Base-by-base conservation (phyloP, 75 land plant genomes). In the Chamaecyparis obtusa region DNA sequence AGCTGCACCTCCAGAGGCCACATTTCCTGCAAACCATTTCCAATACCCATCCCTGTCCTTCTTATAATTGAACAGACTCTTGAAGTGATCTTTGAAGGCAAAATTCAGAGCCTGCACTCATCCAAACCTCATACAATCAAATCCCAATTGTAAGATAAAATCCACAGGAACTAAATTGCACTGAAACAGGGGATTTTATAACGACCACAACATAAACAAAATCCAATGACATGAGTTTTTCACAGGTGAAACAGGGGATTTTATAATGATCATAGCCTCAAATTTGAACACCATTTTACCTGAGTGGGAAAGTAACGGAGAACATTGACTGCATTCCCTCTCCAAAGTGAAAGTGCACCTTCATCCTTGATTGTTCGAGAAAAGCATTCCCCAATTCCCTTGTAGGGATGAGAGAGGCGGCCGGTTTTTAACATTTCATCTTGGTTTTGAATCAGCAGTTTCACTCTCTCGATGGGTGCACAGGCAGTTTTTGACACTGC, bases 371-470 rank as follows among this genome's bases (percentile, higher is more conserved):
- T 87, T 24, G 94, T 93, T 0, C 94, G 88, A 41, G 37, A 24
- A 85, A 93, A 93, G 84, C 94, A 93, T 16, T 92, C 94, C 33
- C 84, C 84, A 80, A 92, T 90, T 56, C 94, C 94, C 87, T 93
- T 93, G 92, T 90, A 93, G 5, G 94, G 94, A 64, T 87, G 37
- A 17, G 91, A 83, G 32, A 93, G 94, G 27, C 94, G 87, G 6
- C 94, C 94, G 2, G 84, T 27, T 78, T 90, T 93, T 81, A 92
- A 33, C 94, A 92, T 93, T 77, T 93, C 94, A 86, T 93, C 94
- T 86, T 92, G 94, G 87, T 92, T 93, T 86, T 93, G 94, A 37
- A 93, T 92, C 90, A 92, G 87, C 9, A 93, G 92, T 90, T 93
- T 93, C 21, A 93, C 90, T 54, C 94, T 90, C 86, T 93, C 94